Conservation (phyloP, 345 rosid genomes). For the Boechera retrofracta region DNA sequence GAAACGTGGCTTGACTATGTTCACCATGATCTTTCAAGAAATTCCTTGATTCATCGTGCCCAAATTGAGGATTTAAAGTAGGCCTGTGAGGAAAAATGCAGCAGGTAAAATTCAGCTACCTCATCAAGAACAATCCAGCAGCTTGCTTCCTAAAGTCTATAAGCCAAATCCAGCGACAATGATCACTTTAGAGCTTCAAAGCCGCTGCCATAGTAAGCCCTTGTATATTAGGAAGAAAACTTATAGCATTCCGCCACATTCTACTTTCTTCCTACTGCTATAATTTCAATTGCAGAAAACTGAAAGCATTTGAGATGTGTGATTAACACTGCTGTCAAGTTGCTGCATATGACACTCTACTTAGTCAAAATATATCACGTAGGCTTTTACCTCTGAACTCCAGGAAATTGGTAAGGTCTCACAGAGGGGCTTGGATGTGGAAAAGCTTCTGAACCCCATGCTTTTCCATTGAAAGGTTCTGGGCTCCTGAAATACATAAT, state of each 20-base stretch:
- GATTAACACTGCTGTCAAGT: slow-evolving; percentile 22
- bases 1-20: slow-evolving; percentile 47
- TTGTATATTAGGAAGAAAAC: slow-evolving; percentile 21
- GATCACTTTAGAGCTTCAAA: slow-evolving; percentile 42
- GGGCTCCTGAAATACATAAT: slow-evolving; percentile 39
- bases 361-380: not conserved
- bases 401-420: slow-evolving; percentile 45
- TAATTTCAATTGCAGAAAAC: slow-evolving; percentile 25
- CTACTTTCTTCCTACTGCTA: slow-evolving; percentile 30
- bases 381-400: slow-evolving; percentile 43
- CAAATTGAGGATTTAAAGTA: slow-evolving; percentile 49
- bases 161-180: slow-evolving; percentile 38
- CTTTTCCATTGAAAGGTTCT: slow-evolving; percentile 22
- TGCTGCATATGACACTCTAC: slow-evolving; percentile 19
- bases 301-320: slow-evolving; percentile 35
- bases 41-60: slow-evolving; percentile 52
- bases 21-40: slow-evolving; percentile 49
- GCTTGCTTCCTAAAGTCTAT: slow-evolving; percentile 48
- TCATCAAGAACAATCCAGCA: slow-evolving; percentile 32
- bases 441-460: slow-evolving; percentile 39
- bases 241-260: slow-evolving; percentile 7
- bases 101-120: slow-evolving; percentile 24
- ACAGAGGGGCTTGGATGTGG: slow-evolving; percentile 41
- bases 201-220: slow-evolving; percentile 33
- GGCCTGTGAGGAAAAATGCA: slow-evolving; percentile 52